Base-by-base conservation (phyloP, 805 yeast species). In the Blastobotrys chiropterorum region DNA sequence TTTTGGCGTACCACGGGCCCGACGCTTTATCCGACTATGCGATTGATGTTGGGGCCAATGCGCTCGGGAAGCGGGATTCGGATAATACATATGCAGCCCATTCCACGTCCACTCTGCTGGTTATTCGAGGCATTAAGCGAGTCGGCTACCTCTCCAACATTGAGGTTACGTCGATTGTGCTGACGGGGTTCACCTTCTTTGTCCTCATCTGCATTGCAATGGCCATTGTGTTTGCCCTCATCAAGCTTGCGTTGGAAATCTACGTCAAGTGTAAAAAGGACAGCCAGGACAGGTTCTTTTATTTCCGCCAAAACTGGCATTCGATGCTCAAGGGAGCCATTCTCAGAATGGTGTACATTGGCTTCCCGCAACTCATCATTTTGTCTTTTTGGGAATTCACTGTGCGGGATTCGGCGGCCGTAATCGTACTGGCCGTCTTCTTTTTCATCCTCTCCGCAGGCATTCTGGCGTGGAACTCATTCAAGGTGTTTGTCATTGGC, bases 351-450 rank as follows among this genome's bases (percentile, higher is more conserved):
- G 76, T 88, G 51, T 84, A 79, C 61, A 87, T 90, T 64, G 97
- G 95, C 0, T 89, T 87, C 67, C 82, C 95, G 2, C 95, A 90
- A 67, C 69, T 90, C 53, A 74, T 82, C 15, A 79, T 90, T 49
- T 75, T 90, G 53, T 82, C 96, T 8, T 73, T 90, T 50, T 90
- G 95, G 94, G 96, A 90, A 71, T 90, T 89, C 67, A 80, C 85
- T 5, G 77, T 76, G 61, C 71, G 77, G 49, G 97, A 90, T 63
- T 89, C 97, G 0, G 85, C 95, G 1, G 97, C 96, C 0, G 89
- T 90, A 30, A 80, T 90, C 53, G 90, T 88, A 3, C 70, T 88
- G 53, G 92, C 96, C 1, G 83, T 80, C 38, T 69, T 90, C 47
- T 82, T 87, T 67, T 71, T 90, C 41, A 46, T 88, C 1, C 69